phyloP scores from a whole-genome alignment of 208 protist genomes.

The Crithidia acanthocephali region DNA sequence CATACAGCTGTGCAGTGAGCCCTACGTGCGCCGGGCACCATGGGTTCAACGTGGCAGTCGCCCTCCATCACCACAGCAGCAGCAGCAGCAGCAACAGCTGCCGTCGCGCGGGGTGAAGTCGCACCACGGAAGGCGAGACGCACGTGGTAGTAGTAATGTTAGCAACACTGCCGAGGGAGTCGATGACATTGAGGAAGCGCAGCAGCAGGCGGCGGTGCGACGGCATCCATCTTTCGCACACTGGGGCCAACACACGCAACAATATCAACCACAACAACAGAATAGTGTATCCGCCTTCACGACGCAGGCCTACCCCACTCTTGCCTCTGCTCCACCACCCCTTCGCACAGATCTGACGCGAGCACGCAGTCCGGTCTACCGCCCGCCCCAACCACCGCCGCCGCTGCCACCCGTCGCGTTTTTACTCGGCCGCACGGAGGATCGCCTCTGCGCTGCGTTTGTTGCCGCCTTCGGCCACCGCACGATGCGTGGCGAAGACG shows the following conservation, averaged over 20 bases:
- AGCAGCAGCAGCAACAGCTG: not conserved
- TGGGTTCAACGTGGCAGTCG: not conserved
- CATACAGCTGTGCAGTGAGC: slow-evolving; percentile 26
- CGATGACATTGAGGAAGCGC: not conserved
- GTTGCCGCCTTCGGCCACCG: slow-evolving; percentile 70
- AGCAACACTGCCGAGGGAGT: too few relatives aligned
- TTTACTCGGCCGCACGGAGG: slow-evolving; percentile 44
- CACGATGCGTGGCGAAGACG: slow-evolving; percentile 77
- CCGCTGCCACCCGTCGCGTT: slow-evolving; percentile 22
- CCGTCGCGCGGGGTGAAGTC: not conserved
- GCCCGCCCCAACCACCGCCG: slow-evolving; percentile 15
- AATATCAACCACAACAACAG: not conserved
- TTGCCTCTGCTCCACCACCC: slow-evolving; percentile 7
- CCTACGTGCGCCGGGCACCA: slow-evolving; percentile 6
- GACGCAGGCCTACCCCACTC: slow-evolving; percentile 12
- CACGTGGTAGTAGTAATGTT: not conserved
- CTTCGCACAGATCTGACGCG: not conserved
- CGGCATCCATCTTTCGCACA: slow-evolving; percentile 28
- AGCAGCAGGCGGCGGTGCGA: slow-evolving; percentile 18
- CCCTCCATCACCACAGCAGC: too few relatives aligned
- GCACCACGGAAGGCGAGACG: not conserved
- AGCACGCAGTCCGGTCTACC: slow-evolving; percentile 16
- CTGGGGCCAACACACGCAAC: slow-evolving; percentile 4
- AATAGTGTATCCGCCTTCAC: not conserved
- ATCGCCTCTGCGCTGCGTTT: slow-evolving; percentile 75